Conservation (phyloP, 805 yeast genomes). For the Millerozyma acaciae region DNA sequence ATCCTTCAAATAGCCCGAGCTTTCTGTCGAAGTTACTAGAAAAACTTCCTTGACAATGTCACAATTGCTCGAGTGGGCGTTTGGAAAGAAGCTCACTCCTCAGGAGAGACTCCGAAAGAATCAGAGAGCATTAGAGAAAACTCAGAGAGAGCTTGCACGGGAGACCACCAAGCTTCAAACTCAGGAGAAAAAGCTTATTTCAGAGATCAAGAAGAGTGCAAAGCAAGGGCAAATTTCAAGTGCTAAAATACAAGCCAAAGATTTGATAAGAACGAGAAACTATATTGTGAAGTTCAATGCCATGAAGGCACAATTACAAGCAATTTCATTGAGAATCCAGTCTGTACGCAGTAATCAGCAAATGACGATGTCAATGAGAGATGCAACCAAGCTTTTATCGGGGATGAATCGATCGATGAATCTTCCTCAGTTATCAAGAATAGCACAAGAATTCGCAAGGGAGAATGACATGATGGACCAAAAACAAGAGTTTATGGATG, state of each 20-base stretch:
- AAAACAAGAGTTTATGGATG: conserved; percentile 98
- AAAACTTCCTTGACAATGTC: conserved; percentile 22
- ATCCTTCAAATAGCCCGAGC: no score
- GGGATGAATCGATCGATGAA: conserved; percentile 91
- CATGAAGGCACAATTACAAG: conserved; percentile 95
- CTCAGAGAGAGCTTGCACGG: conserved; percentile 88
- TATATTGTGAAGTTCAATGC: conserved; percentile 82
- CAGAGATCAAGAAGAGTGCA: conserved; percentile 88
- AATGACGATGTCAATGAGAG: conserved; percentile 92
- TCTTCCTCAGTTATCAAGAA: conserved; percentile 79
- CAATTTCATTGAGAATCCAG: conserved; percentile 86
- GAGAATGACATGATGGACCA: conserved; percentile 98
- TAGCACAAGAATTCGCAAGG: conserved; percentile 92
- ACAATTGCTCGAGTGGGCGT: conserved; percentile 78
- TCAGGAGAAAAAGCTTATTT: conserved; percentile 84
- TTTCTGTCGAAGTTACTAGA: background rate
- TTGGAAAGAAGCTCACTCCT: conserved; percentile 90
- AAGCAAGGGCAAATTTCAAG: conserved; percentile 85
- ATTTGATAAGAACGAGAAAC: conserved; percentile 81
- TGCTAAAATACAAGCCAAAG: conserved; percentile 94
- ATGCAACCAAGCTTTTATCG: conserved; percentile 79
- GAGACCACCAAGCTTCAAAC: conserved; percentile 82
- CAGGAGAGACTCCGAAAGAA: conserved; percentile 93
- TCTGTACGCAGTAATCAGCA: conserved; percentile 91
- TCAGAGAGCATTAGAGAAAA: conserved; percentile 90